Percentiles rank a stretch among this genome's conserved stretches.
Evolutionary conservation across 2,329 filamentous ascomycete genomes (phyloP).

Genomic region (Colletotrichum costaricense): DNA sequence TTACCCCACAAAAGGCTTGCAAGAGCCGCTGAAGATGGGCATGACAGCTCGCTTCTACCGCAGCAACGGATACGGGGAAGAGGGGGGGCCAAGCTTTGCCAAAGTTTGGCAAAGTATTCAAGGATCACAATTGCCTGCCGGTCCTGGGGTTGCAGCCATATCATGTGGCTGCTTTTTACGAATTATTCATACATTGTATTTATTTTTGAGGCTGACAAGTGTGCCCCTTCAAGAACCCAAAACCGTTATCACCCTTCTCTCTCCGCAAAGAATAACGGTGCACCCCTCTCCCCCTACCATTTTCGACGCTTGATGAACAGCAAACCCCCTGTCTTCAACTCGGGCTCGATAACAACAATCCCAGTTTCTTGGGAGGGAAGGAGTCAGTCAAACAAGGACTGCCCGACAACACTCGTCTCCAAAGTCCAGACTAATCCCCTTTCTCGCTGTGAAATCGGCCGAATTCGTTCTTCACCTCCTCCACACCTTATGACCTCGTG

Average conservation of each 20-base stretch:
- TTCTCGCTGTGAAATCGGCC: constrained; percentile 22
- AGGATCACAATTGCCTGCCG: background rate
- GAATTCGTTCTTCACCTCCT: background rate
- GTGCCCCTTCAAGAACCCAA: background rate
- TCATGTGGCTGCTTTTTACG: background rate
- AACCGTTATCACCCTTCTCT: background rate
- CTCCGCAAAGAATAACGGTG: background rate
- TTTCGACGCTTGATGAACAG: background rate
- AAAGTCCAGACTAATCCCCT: background rate
- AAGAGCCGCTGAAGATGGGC: constrained; percentile 18
- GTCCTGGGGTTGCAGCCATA: background rate
- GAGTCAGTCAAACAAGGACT: background rate
- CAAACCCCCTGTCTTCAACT: background rate
- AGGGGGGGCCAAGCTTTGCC: background rate
- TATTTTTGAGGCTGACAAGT: constrained; percentile 1
- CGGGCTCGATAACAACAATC: background rate
- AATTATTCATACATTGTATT: background rate
- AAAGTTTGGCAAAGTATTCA: background rate
- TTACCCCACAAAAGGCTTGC: constrained; percentile 14
- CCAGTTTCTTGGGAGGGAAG: background rate
- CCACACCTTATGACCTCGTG: background rate
- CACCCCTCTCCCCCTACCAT: background rate
- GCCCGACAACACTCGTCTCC: background rate
- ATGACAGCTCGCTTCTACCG: constrained; percentile 21
- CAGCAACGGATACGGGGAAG: background rate